These are phyloP conservation scores for Stereocaulon alpinum DNA, from an alignment of 495 filamentous ascomycete species.

Conservation along the genomic window DNA sequence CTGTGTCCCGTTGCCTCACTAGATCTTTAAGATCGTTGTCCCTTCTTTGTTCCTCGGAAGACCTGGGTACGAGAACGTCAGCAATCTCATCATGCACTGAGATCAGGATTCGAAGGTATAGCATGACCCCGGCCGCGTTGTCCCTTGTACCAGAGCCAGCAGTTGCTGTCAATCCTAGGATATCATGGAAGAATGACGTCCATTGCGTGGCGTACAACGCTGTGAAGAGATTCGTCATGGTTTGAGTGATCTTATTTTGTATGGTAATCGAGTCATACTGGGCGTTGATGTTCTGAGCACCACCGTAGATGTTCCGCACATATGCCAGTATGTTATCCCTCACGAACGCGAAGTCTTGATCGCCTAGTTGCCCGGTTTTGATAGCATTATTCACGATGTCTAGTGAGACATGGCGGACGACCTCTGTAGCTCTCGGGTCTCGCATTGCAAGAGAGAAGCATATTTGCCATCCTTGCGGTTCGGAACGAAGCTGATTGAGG, in stretches of 20 bases:
- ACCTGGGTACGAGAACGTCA: slow-evolving; percentile 72
- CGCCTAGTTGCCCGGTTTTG: slow-evolving; percentile 58
- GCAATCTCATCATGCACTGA: slow-evolving; percentile 97
- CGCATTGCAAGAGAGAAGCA: slow-evolving; percentile 78
- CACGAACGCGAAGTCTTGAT: slow-evolving; percentile 55
- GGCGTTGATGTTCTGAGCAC: slow-evolving; percentile 49
- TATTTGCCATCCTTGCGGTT: slow-evolving; percentile 74
- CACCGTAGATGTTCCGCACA: slow-evolving; percentile 58
- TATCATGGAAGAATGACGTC: slow-evolving; percentile 81
- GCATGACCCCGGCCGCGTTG: slow-evolving; percentile 63
- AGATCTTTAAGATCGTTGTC: slow-evolving; percentile 83
- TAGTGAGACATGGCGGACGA: slow-evolving; percentile 77
- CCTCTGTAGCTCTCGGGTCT: slow-evolving; percentile 65
- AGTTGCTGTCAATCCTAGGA: slow-evolving; percentile 53
- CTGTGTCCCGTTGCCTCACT: slow-evolving; percentile 71
- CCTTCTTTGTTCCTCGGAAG: slow-evolving; percentile 61
- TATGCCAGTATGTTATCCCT: slow-evolving; percentile 71
- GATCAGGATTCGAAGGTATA: slow-evolving; percentile 79
- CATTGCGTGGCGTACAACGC: slow-evolving; percentile 73
- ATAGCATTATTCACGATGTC: slow-evolving; percentile 89
- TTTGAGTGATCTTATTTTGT: slow-evolving; percentile 96
- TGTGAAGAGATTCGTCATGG: slow-evolving; percentile 83
- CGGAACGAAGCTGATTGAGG: slow-evolving; percentile 66
- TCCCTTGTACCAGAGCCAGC: slow-evolving; percentile 45
- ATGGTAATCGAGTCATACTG: slow-evolving; percentile 41